Evolutionary conservation across 805 yeast genomes (phyloP).

Genomic region (Yamadazyma phyllophila): DNA sequence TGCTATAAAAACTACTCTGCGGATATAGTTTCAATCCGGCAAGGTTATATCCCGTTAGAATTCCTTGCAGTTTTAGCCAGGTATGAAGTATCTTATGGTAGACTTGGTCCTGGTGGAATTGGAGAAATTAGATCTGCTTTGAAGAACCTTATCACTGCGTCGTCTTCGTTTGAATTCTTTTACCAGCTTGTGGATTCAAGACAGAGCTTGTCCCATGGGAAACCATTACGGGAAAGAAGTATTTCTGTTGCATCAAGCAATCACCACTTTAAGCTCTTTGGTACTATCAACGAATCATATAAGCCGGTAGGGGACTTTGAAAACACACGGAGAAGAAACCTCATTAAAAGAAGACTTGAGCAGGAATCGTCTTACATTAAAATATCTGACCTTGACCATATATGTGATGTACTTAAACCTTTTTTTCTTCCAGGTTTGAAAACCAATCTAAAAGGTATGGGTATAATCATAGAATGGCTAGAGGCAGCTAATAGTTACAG

Average conservation of each 20-base stretch:
- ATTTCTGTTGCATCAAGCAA: conserved; percentile 3
- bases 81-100: conserved; percentile 25
- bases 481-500: conserved; percentile 29
- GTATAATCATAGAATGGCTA: conserved; percentile 23
- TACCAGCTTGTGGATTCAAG: conserved; percentile 28
- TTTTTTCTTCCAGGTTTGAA: conserved; percentile 18
- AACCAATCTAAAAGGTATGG: conserved; percentile 17
- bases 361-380: conserved; percentile 16
- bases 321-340: conserved; percentile 17
- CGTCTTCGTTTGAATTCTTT: conserved; percentile 25
- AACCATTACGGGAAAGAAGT: conserved; percentile 16
- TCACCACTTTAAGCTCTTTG: conserved; percentile 21
- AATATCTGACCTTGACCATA: conserved; percentile 24
- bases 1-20: conserved; percentile 20
- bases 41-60: conserved; percentile 19
- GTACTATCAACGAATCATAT: conserved; percentile 27
- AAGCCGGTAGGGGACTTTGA: conserved; percentile 30
- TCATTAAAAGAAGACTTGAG: conserved; percentile 18
- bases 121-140: conserved; percentile 24
- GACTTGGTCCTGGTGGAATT: conserved; percentile 27
- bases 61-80: conserved; percentile 17
- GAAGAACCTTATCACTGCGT: conserved; percentile 21
- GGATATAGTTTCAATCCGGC: conserved; percentile 20
- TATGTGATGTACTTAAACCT: conserved; percentile 20
- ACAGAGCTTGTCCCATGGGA: conserved; percentile 19